Evolutionary conservation across 805 yeast species (phyloP).

Genomic region (Candida odintsovae): DNA sequence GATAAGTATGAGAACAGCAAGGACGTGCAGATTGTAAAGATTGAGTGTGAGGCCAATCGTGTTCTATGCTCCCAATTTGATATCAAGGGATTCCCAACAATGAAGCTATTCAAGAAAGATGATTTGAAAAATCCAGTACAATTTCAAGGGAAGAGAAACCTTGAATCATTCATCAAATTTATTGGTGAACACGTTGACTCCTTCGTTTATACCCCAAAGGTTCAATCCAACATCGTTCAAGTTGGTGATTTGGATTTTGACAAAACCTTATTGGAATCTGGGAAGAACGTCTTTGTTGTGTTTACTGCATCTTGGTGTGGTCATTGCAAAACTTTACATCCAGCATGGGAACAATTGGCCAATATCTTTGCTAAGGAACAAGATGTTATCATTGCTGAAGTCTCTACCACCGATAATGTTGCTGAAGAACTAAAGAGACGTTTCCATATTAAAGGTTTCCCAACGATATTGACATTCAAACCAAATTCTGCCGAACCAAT

Average conservation of each 20-base stretch:
- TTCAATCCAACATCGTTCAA: slow-evolving; percentile 19
- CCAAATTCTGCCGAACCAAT: slow-evolving; percentile 28
- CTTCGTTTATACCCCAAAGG: slow-evolving; percentile 23
- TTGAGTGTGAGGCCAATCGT: slow-evolving; percentile 88
- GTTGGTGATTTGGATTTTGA: slow-evolving; percentile 29
- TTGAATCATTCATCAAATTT: slow-evolving; percentile 64
- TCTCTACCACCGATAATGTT: slow-evolving; percentile 38
- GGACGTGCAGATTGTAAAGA: slow-evolving; percentile 71
- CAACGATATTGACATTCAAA: slow-evolving; percentile 44
- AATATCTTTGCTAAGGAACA: slow-evolving; percentile 31
- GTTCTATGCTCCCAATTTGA: slow-evolving; percentile 60
- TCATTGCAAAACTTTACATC: slow-evolving; percentile 44
- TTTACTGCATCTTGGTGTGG: slow-evolving; percentile 54
- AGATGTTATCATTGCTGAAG: slow-evolving; percentile 38
- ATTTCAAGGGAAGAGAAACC: slow-evolving; percentile 63
- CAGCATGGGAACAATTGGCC: slow-evolving; percentile 43
- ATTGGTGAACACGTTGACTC: slow-evolving; percentile 39
- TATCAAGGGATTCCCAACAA: slow-evolving; percentile 88
- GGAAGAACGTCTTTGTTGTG: slow-evolving; percentile 23
- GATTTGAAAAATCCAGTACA: slow-evolving; percentile 51
- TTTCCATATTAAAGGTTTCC: slow-evolving; percentile 41
- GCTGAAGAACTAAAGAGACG: slow-evolving; percentile 34
- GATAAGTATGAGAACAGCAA: slow-evolving; percentile 46
- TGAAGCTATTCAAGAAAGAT: slow-evolving; percentile 77
- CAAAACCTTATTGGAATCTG: slow-evolving; percentile 25